These are phyloP conservation scores for Sugiyamaella marilandica DNA, from an alignment of 805 yeast genomes.

Conservation along the genomic window DNA sequence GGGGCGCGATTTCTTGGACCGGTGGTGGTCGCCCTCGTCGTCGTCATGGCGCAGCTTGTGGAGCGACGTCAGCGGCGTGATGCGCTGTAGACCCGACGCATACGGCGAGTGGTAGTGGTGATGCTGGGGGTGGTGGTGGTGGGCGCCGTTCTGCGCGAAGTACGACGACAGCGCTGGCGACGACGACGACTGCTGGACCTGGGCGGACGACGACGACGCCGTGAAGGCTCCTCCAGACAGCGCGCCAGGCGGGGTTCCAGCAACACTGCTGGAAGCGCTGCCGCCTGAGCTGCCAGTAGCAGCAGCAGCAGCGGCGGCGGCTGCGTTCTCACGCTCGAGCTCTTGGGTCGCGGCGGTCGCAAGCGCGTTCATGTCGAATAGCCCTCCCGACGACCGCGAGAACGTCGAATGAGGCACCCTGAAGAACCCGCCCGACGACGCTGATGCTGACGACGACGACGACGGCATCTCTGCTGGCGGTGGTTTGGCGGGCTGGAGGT, in stretches of 20 bases:
- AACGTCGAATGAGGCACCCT: slow-evolving; percentile 24
- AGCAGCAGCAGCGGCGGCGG: slow-evolving; percentile 13
- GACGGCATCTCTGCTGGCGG: background rate
- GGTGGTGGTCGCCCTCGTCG: slow-evolving; percentile 27
- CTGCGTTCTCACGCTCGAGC: slow-evolving; percentile 36
- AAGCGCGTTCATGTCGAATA: slow-evolving; percentile 38
- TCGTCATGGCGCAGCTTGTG: slow-evolving; percentile 23
- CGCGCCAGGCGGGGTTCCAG: slow-evolving; percentile 3
- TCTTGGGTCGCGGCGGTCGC: slow-evolving; percentile 44
- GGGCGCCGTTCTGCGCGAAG: slow-evolving; percentile 16
- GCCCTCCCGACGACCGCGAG: slow-evolving; percentile 15
- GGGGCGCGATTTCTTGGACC: slow-evolving; percentile 38
- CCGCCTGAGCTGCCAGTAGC: slow-evolving; percentile 3
- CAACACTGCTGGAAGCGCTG: background rate
- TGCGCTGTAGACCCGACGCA: slow-evolving; percentile 24
- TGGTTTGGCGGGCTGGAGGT: slow-evolving; percentile 7
- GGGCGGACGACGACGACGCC: slow-evolving; percentile 3
- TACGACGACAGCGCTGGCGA: slow-evolving; percentile 25
- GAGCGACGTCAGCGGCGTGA: slow-evolving; percentile 29
- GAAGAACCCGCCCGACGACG: slow-evolving; percentile 16
- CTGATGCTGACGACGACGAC: background rate
- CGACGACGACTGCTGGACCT: slow-evolving; percentile 15
- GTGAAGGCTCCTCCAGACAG: too few relatives aligned
- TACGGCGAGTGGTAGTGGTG: slow-evolving; percentile 22
- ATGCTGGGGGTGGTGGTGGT: slow-evolving; percentile 24